Base-by-base conservation (phyloP, 495 filamentous ascomycete species). In the Zalerion maritima region DNA sequence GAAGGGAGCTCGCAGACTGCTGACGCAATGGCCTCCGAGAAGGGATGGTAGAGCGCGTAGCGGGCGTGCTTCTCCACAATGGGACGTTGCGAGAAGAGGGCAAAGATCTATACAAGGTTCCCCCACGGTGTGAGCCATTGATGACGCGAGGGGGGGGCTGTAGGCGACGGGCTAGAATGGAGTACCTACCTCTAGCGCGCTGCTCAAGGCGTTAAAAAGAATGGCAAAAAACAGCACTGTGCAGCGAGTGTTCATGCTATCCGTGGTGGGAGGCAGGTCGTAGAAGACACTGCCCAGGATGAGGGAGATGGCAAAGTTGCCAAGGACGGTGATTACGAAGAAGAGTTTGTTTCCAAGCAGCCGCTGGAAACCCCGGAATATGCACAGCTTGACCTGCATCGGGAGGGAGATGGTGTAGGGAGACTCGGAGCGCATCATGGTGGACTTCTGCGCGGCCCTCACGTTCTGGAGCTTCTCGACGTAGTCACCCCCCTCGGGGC, bases 251-350 rank as follows among this genome's bases (percentile, higher is more conserved):
- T 69, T 73, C 47, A 81, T 71, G 40, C 61, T 69, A 20, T 52
- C 45, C 0, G 76, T 73, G 3, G 59, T 58, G 1, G 43, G 30
- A 0, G 37, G 31, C 8, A 78, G 37, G 32, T 80, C 68, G 47
- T 68, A 78, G 45, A 78, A 85, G n/a, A 78, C 63, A 31, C 64
- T 74, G 0, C 66, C 63, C 26, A 82, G 58, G 37, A 85, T 63
- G 6, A 83, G 41, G 3, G 68, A 65, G 51, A 80, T 66, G 34
- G 67, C 45, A 13, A 55, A 50, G 37, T 80, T 79, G 18, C 63
- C 73, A 27, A 82, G 52, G 4, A 78, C 49, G 7, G 62, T 54
- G 2, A 60, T 52, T 12, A 80, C 41, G 6, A 66, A 70, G 35
- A 75, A 51, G 29, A 53, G 61, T 37, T 62, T 48, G 37, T 82